Evolutionary conservation across 345 rosid species (phyloP), one percentile per base, ranked within the genome.

Genomic region (Brassica carinata): DNA sequence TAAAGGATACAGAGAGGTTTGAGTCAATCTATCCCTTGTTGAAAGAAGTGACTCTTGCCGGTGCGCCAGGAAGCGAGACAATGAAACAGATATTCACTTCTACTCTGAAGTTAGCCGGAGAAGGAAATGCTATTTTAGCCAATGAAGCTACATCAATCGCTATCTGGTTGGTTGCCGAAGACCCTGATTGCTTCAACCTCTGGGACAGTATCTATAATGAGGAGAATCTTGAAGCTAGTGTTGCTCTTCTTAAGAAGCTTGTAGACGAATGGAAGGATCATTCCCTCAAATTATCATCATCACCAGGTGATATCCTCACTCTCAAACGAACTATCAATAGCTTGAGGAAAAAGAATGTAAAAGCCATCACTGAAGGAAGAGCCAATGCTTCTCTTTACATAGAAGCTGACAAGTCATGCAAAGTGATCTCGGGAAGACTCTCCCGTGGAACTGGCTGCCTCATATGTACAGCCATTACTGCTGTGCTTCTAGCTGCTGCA

Each of bases 391-490:
- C 86, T 36, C 84, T 84, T 63, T 74, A 66, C 82, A 78, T 63
- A 77, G 89, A 83, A 15, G 87, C 90, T 38, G 92, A 92, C 77
- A 87, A 85, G 82, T 85, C 84, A 31, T 88, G 93, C 75, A 92
- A 88, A 81, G 74, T 43, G 23, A 38, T 92, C 29, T 76, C 77
- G 3, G 87, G 88, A 7, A 88, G 77, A 75, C 76, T 87, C 71
- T 86, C 91, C 2, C 83, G 84, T 4, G 87, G 92, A 81, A 69
- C 65, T 62, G 74, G 83, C 34, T 90, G 91, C 84, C 15, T 85
- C 69, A 90, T 85, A 82, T 77, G 84, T 8, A 58, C 87, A 82
- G 88, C 88, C 79, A 31, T 90, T 61, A 53, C 72, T 36, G 73
- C 69, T 19, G 15, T 85, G 36, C 83, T 87, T 63, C 8, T 89